Percentiles rank a stretch among this genome's conserved stretches.
Conservation (phyloP, 495 filamentous ascomycete genomes). For the Trichoderma gamsii region DNA sequence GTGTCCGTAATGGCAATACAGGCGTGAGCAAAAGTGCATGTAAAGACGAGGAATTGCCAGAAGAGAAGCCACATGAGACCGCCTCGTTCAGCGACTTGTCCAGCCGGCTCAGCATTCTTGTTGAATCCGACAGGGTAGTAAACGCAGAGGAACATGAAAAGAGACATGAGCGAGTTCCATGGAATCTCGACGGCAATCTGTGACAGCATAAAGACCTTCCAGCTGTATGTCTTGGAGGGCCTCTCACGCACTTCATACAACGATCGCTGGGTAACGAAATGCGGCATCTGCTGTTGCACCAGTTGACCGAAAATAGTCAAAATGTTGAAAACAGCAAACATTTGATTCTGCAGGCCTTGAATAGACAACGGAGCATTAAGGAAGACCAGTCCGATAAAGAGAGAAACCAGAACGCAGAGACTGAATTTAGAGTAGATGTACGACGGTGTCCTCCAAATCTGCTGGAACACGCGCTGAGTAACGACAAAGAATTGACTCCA, state of each 20-base stretch:
- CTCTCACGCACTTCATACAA: slow-evolving; percentile 60
- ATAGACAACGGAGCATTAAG: slow-evolving; percentile 51
- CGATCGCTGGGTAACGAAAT: slow-evolving; percentile 50
- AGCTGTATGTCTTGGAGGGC: slow-evolving; percentile 60
- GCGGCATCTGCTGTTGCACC: slow-evolving; percentile 49
- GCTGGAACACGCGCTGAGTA: slow-evolving; percentile 49
- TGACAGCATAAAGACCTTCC: slow-evolving; percentile 55
- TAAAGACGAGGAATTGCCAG: slow-evolving; percentile 46
- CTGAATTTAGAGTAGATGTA: slow-evolving; percentile 55
- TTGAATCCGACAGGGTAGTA: slow-evolving; percentile 50
- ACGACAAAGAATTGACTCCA: background rate
- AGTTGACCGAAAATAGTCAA: slow-evolving; percentile 26
- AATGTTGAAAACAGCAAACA: slow-evolving; percentile 61
- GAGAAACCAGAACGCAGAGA: slow-evolving; percentile 36
- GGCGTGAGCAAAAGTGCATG: slow-evolving; percentile 54
- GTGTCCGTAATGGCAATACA: slow-evolving; percentile 52
- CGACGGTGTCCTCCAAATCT: slow-evolving; percentile 61
- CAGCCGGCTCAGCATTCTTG: slow-evolving; percentile 43
- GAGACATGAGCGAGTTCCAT: slow-evolving; percentile 52
- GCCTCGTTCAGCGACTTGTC: slow-evolving; percentile 42
- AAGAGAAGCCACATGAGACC: slow-evolving; percentile 55
- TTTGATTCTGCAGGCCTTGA: slow-evolving; percentile 64
- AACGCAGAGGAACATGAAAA: slow-evolving; percentile 51
- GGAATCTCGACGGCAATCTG: slow-evolving; percentile 62
- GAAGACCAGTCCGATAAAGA: slow-evolving; percentile 53